Base-by-base conservation (phyloP, 495 filamentous ascomycete species). In the Hypoxylon rickii region DNA sequence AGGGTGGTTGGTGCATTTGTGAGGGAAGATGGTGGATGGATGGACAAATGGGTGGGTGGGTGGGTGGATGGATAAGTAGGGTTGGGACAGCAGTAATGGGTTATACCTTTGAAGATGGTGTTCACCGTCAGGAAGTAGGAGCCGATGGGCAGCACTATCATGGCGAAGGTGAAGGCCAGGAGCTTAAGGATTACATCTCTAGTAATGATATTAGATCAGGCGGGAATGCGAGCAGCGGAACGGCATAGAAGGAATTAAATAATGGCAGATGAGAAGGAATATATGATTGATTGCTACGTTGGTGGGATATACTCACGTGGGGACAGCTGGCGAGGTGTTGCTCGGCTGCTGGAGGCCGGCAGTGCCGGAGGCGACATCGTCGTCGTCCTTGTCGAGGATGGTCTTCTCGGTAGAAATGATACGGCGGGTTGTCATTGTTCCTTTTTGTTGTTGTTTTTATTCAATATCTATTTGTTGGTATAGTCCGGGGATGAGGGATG, bases 111-210 rank as follows among this genome's bases (percentile, higher is more conserved):
- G 70, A 96, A 96, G 7, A 97, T 67, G 1, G 72, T 82, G 62
- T 90, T 82, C 15, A 94, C 73, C 0, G 88, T 89, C 33, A 91
- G 42, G 69, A 91, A 98, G 73, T 97, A 98, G 38, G 86, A 87
- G 20, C 87, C 86, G 53, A 98, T 86, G 20, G 94, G 94, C 24
- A 85, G 74, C 3, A 84, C 79, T 36, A 96, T 80, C 94, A 98
- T 97, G 58, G 90, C 94, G 11, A 89, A 77, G 5, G 92, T 94
- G 73, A 97, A 97, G 46, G 81, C 84, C 6, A 97, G 78, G 6
- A 99, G 82, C 72, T 97, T 97, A 52, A 85, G 74, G 46, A 99
- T 95, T 44, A 97, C 90, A 65, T 86, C 75, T 31, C 94, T 98
- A 38, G 13, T 21, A 2, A 42, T 2, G 7, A 21, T 22, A 34